phyloP scores from a whole-genome alignment of 2,329 filamentous ascomycete species.

The Xylariales sp. region DNA sequence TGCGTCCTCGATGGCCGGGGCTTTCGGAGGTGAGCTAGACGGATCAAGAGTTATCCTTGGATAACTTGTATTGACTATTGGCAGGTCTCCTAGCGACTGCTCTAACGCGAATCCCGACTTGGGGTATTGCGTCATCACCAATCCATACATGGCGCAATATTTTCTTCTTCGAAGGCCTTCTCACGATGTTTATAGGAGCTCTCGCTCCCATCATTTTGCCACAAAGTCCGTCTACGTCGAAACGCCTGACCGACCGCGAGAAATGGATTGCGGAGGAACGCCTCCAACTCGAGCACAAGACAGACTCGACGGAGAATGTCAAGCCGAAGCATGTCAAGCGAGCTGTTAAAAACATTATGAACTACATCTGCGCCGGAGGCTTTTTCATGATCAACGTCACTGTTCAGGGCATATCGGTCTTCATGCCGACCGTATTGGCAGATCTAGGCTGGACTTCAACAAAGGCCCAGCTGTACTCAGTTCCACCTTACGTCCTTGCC shows the following conservation, averaged over 20 bases:
- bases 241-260: constrained; percentile 48
- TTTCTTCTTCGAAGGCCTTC: constrained; percentile 58
- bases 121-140: constrained; percentile 36
- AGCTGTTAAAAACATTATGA: constrained; percentile 52
- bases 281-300: constrained; percentile 44
- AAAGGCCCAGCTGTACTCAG: constrained; percentile 37
- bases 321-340: constrained; percentile 43
- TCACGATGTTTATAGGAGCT: constrained; percentile 45
- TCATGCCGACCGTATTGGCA: constrained; percentile 43
- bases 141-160: constrained; percentile 54
- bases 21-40: constrained; percentile 40
- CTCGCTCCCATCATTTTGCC: constrained; percentile 49
- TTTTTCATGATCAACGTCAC: constrained; percentile 59
- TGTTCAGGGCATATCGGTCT: constrained; percentile 49
- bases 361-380: constrained; percentile 52
- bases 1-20: constrained; percentile 49
- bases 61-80: neutral
- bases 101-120: constrained; percentile 45
- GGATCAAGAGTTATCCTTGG: neutral
- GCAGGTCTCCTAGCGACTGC: constrained; percentile 46
- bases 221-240: constrained; percentile 40
- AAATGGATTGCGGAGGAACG: constrained; percentile 48
- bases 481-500: constrained; percentile 39
- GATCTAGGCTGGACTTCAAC: constrained; percentile 35
- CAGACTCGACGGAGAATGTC: constrained; percentile 41